These are phyloP conservation scores for Lablab purpureus DNA, from an alignment of 306 rosid genomes.

Conservation along the genomic window DNA sequence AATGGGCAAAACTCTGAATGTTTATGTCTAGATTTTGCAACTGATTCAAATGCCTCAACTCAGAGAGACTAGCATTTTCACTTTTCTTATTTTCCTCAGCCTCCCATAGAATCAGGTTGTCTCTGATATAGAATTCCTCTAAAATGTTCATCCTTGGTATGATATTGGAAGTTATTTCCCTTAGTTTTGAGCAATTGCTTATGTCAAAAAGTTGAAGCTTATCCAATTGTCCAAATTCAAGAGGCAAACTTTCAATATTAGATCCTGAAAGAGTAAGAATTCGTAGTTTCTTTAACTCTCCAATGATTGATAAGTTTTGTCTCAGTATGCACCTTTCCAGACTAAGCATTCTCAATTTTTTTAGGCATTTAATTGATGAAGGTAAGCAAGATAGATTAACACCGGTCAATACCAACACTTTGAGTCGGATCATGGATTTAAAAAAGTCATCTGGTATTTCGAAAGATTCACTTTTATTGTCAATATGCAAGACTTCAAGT, in stretches of 20 bases:
- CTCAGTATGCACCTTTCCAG: conserved; percentile 15
- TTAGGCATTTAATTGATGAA: conserved; percentile 3
- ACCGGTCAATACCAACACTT: conserved; percentile 1
- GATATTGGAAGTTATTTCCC: conserved; percentile 29
- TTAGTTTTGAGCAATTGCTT: conserved; percentile 19
- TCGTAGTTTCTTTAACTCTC: conserved; percentile 35
- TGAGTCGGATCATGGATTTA: conserved; percentile 8
- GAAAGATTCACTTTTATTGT: not conserved
- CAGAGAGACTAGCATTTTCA: conserved; percentile 27
- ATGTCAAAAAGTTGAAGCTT: conserved; percentile 31
- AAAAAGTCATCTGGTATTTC: conserved; percentile 15
- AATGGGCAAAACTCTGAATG: not conserved
- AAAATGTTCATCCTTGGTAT: conserved; percentile 47
- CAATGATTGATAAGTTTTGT: conserved; percentile 5
- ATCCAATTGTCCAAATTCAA: conserved; percentile 16
- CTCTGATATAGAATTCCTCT: conserved; percentile 51
- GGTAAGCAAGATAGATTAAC: not conserved
- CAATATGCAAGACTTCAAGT: conserved; percentile 13
- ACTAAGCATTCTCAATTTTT: conserved; percentile 29
- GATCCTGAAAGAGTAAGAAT: conserved; percentile 40
- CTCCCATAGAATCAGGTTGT: conserved; percentile 44
- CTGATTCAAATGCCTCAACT: conserved; percentile 16
- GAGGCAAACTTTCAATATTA: conserved; percentile 21
- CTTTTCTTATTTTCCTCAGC: not conserved
- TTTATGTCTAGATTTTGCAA: conserved; percentile 13